These are phyloP conservation scores for Candida tibetensis DNA, from an alignment of 805 yeast species.

Conservation along the genomic window DNA sequence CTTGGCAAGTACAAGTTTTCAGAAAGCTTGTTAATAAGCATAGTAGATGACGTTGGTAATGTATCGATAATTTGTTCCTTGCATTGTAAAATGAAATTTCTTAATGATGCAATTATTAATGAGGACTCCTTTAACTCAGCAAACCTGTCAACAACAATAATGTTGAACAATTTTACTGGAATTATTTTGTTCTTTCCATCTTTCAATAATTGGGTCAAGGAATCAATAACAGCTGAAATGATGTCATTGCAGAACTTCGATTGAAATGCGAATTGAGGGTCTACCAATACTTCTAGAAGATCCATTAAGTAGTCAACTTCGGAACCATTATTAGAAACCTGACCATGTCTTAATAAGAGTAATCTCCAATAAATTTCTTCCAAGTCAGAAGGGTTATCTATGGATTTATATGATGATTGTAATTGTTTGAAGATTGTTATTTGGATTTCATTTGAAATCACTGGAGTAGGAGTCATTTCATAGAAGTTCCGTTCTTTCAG, in stretches of 20 bases:
- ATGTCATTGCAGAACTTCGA: constrained; percentile 39
- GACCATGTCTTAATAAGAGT: constrained; percentile 37
- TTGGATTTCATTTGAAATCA: constrained; percentile 30
- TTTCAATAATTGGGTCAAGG: constrained; percentile 24
- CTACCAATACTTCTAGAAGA: constrained; percentile 12
- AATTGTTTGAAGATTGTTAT: constrained; percentile 12
- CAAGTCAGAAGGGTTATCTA: constrained; percentile 13
- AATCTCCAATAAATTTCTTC: constrained; percentile 53
- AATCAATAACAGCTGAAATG: constrained; percentile 37
- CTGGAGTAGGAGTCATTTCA: constrained; percentile 15
- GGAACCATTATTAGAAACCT: constrained; percentile 17
- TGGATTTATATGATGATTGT: constrained; percentile 4
- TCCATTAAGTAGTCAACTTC: constrained; percentile 15
- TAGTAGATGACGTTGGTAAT: not conserved
- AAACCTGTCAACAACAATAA: constrained; percentile 15
- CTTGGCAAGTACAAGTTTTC: constrained; percentile 48
- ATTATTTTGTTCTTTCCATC: constrained; percentile 16
- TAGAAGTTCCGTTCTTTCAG: constrained; percentile 9
- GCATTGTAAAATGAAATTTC: constrained; percentile 18
- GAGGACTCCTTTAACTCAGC: constrained; percentile 31
- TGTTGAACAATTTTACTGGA: constrained; percentile 8
- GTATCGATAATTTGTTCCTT: not conserved
- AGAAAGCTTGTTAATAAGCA: constrained; percentile 13
- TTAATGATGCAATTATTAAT: constrained; percentile 35
- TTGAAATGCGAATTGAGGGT: constrained; percentile 7